These are phyloP conservation scores for Saussurea involucrata DNA, from an alignment of 129 eudicot genomes.

Conservation along the genomic window DNA sequence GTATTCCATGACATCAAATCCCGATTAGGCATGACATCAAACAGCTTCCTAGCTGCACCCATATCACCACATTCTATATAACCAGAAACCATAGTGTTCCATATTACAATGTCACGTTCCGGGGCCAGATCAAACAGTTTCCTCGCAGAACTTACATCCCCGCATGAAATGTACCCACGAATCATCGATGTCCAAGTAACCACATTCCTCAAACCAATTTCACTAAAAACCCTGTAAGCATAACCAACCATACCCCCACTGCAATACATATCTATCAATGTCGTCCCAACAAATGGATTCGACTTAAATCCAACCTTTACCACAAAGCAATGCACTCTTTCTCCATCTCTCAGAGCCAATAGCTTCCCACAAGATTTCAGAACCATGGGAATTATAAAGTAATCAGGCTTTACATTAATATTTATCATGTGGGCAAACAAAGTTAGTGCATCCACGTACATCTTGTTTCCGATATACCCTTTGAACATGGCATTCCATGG, in stretches of 20 bases:
- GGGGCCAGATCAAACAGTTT: conserved; percentile 60
- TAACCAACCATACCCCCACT: conserved; percentile 34
- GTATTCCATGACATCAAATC: conserved; percentile 83
- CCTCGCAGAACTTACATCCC: conserved; percentile 43
- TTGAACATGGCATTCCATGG: conserved; percentile 66
- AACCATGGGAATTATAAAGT: conserved; percentile 68
- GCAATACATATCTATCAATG: conserved; percentile 66
- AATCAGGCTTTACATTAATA: conserved; percentile 43
- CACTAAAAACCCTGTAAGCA: conserved; percentile 55
- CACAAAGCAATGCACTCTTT: conserved; percentile 58
- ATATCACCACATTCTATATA: conserved; percentile 51
- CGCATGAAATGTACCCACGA: conserved; percentile 37
- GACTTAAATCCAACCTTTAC: conserved; percentile 52
- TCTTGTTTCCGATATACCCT: conserved; percentile 55
- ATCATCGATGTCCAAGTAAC: conserved; percentile 79
- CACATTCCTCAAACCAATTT: conserved; percentile 60
- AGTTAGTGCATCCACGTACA: conserved; percentile 30
- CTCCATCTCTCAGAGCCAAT: conserved; percentile 43
- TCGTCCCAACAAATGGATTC: conserved; percentile 63
- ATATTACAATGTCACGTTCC: conserved; percentile 67
- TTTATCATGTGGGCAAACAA: conserved; percentile 49
- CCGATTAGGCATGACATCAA: conserved; percentile 54
- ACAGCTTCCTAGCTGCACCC: conserved; percentile 53
- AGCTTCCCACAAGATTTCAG: conserved; percentile 61
- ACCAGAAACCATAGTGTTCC: conserved; percentile 76